These are phyloP conservation scores for Medicago lupulina DNA, from an alignment of 306 rosid genomes.

Conservation along the genomic window DNA sequence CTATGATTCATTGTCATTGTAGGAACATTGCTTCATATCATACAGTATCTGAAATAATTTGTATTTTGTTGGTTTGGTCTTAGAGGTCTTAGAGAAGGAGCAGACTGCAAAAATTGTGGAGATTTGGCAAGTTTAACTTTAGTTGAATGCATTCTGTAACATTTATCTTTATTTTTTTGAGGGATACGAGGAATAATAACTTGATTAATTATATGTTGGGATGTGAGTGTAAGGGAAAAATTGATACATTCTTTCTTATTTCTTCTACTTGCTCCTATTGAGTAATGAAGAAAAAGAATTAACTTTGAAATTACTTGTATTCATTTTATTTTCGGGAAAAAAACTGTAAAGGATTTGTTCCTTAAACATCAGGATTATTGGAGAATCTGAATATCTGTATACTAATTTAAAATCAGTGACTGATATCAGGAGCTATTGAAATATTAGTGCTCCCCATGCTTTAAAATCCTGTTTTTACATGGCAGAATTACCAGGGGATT, in stretches of 20 bases:
- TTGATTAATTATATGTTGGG: background rate
- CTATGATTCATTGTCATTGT: constrained; percentile 17
- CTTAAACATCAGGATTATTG: constrained; percentile 11
- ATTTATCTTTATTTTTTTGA: background rate
- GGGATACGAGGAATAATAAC: constrained; percentile 2
- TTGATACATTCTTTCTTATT: background rate
- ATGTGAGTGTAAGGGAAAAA: background rate
- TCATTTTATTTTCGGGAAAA: background rate
- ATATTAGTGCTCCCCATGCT: constrained; percentile 13
- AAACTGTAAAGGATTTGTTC: background rate
- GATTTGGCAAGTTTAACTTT: constrained; percentile 20
- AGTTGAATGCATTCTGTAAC: constrained; percentile 3
- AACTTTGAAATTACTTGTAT: constrained; percentile 10
- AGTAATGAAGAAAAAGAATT: background rate
- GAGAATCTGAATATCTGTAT: background rate
- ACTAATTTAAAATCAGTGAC: constrained; percentile 1
- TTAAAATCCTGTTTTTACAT: background rate
- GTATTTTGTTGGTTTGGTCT: constrained; percentile 16
- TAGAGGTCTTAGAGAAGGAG: background rate
- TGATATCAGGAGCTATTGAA: background rate
- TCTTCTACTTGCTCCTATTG: constrained; percentile 2
- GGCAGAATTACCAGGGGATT: constrained; percentile 1
- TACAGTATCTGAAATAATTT: background rate
- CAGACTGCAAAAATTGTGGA: background rate
- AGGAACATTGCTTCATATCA: background rate